These are phyloP conservation scores for Meira nashicola DNA, from an alignment of 1,284 basidiomycete genomes.

Conservation along the genomic window DNA sequence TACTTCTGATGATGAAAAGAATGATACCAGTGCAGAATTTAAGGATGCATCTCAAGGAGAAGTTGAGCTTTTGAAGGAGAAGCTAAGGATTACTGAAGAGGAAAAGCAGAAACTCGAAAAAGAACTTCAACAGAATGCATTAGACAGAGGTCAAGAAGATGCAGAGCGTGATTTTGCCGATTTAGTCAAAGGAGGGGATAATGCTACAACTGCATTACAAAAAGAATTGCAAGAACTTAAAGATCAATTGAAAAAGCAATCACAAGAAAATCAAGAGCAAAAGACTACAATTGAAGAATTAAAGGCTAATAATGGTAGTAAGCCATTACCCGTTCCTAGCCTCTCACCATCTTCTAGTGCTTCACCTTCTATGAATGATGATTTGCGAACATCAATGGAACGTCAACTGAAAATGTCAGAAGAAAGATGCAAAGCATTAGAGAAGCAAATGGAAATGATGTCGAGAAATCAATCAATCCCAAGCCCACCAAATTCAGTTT, in stretches of 20 bases:
- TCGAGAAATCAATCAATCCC: too few species aligned
- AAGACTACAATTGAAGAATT: neutral
- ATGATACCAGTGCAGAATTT: too few species aligned
- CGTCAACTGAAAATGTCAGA: neutral
- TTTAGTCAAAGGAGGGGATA: constrained; percentile 5
- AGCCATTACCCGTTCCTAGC: neutral
- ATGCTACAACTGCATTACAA: neutral
- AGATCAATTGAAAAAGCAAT: neutral
- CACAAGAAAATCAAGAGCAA: constrained; percentile 1
- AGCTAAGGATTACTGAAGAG: neutral
- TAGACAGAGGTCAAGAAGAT: constrained; percentile 20
- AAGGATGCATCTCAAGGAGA: neutral
- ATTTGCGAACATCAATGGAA: neutral
- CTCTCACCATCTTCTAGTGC: neutral
- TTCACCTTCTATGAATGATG: neutral
- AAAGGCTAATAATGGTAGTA: neutral
- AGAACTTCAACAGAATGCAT: constrained; percentile 16
- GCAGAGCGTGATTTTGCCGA: constrained; percentile 15
- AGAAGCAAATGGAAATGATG: neutral
- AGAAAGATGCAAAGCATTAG: neutral
- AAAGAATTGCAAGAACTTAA: neutral
- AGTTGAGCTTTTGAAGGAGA: neutral
- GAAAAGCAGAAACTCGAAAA: constrained; percentile 14
- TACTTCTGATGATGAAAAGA: neutral
- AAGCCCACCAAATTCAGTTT: too few species aligned